A percentile compares a stretch with the other conserved stretches of the same genome.
Conservation (phyloP, 2,329 filamentous ascomycete species). For the Sodiomyces alkalinus region DNA sequence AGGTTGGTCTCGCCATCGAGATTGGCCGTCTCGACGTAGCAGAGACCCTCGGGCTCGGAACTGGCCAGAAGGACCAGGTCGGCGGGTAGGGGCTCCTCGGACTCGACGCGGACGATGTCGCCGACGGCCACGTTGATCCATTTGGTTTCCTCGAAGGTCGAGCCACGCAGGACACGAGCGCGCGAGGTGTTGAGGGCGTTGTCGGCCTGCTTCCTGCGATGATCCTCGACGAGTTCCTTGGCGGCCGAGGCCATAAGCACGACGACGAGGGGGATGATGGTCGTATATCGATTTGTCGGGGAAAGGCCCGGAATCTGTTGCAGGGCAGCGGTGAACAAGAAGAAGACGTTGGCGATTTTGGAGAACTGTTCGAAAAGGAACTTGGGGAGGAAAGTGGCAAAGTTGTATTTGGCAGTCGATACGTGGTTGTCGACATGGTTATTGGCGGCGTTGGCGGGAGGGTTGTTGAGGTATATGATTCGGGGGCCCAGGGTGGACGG, state of each 20-base stretch:
- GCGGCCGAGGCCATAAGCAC: constrained; percentile 89
- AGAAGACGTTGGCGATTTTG: constrained; percentile 98
- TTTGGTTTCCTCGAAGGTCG: constrained; percentile 69
- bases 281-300: constrained; percentile 90
- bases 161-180: constrained; percentile 68
- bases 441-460: constrained; percentile 74
- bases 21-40: constrained; percentile 97
- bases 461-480: constrained; percentile 92
- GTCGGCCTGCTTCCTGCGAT: constrained; percentile 76
- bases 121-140: constrained; percentile 92
- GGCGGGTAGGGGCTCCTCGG: constrained; percentile 87
- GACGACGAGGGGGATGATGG: constrained; percentile 81
- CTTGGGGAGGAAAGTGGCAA: constrained; percentile 85
- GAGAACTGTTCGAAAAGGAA: constrained; percentile 98
- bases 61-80: constrained; percentile 86
- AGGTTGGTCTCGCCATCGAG: constrained; percentile 95
- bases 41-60: constrained; percentile 92
- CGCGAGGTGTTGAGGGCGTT: constrained; percentile 77
- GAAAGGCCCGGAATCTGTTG: constrained; percentile 94
- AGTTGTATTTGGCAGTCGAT: constrained; percentile 94
- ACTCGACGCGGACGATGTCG: constrained; percentile 84
- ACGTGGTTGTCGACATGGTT: constrained; percentile 96
- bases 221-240: constrained; percentile 91
- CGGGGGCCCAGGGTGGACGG: constrained; percentile 82
- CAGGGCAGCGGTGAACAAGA: constrained; percentile 87